Evolutionary conservation across 352 stramenopile species (phyloP).

Genomic region (Pythium graminicola): DNA sequence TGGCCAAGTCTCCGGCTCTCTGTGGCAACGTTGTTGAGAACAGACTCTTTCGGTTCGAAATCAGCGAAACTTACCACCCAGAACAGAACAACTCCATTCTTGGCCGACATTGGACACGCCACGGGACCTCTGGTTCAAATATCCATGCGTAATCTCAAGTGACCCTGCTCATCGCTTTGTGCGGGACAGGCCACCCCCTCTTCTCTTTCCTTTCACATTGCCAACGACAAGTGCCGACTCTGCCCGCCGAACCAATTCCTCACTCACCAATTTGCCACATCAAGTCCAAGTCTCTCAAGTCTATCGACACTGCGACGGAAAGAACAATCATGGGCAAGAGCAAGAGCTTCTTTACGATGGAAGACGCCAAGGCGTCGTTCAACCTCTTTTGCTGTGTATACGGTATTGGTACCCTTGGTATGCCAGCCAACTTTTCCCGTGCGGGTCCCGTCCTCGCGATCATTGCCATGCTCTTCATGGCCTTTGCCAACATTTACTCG

Average conservation of each 20-base stretch:
- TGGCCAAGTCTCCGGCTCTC: background rate
- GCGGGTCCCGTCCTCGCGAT: constrained; percentile 22
- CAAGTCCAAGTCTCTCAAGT: constrained; percentile 9
- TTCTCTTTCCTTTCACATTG: too few relatives aligned
- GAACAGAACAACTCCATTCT: too few relatives aligned
- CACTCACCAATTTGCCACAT: constrained; percentile 14
- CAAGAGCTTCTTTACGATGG: constrained; percentile 23
- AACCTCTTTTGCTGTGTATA: constrained; percentile 34
- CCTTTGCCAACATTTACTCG: constrained; percentile 28
- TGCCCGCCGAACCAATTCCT: constrained; percentile 1
- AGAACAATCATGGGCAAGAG: constrained; percentile 5
- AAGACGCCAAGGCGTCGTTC: constrained; percentile 29
- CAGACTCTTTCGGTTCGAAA: background rate
- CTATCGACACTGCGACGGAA: background rate
- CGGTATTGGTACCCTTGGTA: constrained; percentile 34
- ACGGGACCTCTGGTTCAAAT: too few relatives aligned
- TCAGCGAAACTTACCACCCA: too few relatives aligned
- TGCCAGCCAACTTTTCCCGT: constrained; percentile 33
- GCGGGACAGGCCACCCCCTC: too few relatives aligned
- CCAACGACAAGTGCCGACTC: too few relatives aligned
- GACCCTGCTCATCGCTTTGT: too few relatives aligned
- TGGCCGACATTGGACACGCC: too few relatives aligned
- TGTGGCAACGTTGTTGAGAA: background rate
- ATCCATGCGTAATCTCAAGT: too few relatives aligned
- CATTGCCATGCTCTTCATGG: constrained; percentile 32